Percentiles rank a stretch among this genome's conserved stretches.
Evolutionary conservation across 208 protist genomes (phyloP).

Genomic region (Endotrypanum monterogeii): DNA sequence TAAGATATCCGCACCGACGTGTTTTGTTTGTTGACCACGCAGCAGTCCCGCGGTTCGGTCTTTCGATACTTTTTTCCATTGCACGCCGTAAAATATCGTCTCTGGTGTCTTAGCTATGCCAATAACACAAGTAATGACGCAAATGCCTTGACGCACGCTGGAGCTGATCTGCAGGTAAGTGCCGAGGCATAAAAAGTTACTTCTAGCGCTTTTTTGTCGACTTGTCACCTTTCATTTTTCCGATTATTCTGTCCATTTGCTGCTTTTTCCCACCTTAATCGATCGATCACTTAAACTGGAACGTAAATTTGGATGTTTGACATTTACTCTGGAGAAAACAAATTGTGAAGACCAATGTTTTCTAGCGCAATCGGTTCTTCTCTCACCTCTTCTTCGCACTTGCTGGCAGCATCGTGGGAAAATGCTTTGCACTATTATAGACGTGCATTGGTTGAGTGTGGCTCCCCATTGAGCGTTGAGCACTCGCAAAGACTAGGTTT

Average conservation of each 20-base stretch:
- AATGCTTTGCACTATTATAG: slow-evolving; percentile 51
- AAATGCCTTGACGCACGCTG: background rate
- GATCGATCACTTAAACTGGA: background rate
- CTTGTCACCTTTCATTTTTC: background rate
- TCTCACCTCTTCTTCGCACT: slow-evolving; percentile 28
- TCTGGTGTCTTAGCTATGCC: background rate
- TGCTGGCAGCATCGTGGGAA: slow-evolving; percentile 49
- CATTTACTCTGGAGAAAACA: background rate
- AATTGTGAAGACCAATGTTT: slow-evolving; percentile 12
- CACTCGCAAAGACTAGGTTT: slow-evolving; percentile 65
- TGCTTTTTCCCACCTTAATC: background rate
- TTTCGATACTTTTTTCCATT: background rate
- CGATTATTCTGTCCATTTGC: background rate
- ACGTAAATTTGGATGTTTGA: background rate
- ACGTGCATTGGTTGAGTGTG: slow-evolving; percentile 63
- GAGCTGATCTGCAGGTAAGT: background rate
- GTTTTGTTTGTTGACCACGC: too few species aligned
- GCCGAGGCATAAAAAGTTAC: background rate
- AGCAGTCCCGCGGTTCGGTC: background rate
- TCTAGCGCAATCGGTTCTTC: slow-evolving; percentile 7
- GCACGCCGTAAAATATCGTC: background rate
- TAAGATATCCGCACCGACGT: background rate
- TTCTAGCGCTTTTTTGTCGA: background rate
- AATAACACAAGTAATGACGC: too few species aligned
- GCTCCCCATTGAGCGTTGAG: slow-evolving; percentile 52